Base-by-base conservation (phyloP, 192 early-diverging fungal genomes). In the Backusella mclennaniae region DNA sequence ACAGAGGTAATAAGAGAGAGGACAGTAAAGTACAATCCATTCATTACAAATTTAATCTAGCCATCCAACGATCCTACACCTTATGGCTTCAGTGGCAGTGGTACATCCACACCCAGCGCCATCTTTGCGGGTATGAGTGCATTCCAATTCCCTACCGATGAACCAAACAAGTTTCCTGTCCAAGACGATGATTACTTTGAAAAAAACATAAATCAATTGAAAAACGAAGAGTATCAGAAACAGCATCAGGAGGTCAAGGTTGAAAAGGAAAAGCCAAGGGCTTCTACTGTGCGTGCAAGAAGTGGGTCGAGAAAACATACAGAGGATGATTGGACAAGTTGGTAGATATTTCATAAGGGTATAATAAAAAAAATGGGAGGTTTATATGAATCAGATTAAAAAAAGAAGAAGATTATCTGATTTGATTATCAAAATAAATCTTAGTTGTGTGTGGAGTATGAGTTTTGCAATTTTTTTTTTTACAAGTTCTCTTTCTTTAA, bases 1-100 rank as follows among this genome's bases (percentile, higher is more conserved):
- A 83, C 88, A 38, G 82, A 87, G 70, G 87, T 85, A 83, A 86
- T 85, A 80, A 67, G 31, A 52, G 17, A 52, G 17, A 0, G 17
- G 46, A 21, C 15, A 52, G 31, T 33, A 33, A 33, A 33, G 31
- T 33, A 33, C 31, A 33, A 33, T 0, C 31, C 1, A 39, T 39
- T 2, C 38, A 11, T 39, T 39, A 7, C 38, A 26, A 11, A 26
- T 23, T 59, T 19, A 2, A 6, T 26, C 11, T 15, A 44, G 42
- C 12, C 23, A 59, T 59, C 23, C 23, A 8, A 9, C 2, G 3
- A 59, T 26, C 5, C 23, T 26, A 26, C 31, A 33, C 9, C 11
- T 0, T 59, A 59, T 59, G 2, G 23, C 23, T 26, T 26, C 21
- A 59, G 23, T 3, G 23, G 0, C 21, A 53, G 52, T 53, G n/a